Evolutionary conservation across 371 early-diverging fungal species (phyloP).

Genomic region (Apophysomyces trapeziformis): DNA sequence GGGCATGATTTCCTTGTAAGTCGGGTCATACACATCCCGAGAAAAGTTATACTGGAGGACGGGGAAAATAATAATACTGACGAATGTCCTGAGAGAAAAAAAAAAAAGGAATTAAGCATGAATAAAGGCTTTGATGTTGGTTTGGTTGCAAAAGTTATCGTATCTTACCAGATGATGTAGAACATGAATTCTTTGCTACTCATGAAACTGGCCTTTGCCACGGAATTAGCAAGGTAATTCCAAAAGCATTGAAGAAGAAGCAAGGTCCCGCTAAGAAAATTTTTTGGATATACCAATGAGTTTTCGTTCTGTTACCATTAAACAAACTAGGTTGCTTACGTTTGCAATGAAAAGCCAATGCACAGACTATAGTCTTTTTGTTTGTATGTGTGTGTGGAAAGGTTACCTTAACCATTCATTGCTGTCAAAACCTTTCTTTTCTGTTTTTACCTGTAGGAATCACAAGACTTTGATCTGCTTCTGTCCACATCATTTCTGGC

Average conservation of each 20-base stretch:
- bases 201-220: slow-evolving; percentile 54
- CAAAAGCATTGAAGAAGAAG: slow-evolving; percentile 57
- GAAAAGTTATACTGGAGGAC: slow-evolving; percentile 47
- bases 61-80: slow-evolving; percentile 48
- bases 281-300: not conserved
- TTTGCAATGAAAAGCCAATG: slow-evolving; percentile 50
- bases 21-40: slow-evolving; percentile 35
- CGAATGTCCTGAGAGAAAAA: slow-evolving; percentile 28
- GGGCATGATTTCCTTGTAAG: slow-evolving; percentile 53
- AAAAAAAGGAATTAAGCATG: no score
- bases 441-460: slow-evolving; percentile 43
- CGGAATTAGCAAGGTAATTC: slow-evolving; percentile 56
- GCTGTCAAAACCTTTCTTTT: no score
- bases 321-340: slow-evolving; percentile 28
- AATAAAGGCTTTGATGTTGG: no score
- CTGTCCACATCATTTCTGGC: slow-evolving; percentile 50
- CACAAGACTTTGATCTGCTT: slow-evolving; percentile 39
- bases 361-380: slow-evolving; percentile 28
- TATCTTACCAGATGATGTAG: slow-evolving; percentile 47
- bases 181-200: slow-evolving; percentile 52
- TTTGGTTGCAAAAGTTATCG: not conserved
- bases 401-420: not conserved
- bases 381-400: not conserved
- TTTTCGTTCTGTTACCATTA: not conserved
- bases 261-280: slow-evolving; percentile 38